These are phyloP conservation scores for Cucurbita maxima DNA, from an alignment of 306 rosid genomes.

Conservation along the genomic window DNA sequence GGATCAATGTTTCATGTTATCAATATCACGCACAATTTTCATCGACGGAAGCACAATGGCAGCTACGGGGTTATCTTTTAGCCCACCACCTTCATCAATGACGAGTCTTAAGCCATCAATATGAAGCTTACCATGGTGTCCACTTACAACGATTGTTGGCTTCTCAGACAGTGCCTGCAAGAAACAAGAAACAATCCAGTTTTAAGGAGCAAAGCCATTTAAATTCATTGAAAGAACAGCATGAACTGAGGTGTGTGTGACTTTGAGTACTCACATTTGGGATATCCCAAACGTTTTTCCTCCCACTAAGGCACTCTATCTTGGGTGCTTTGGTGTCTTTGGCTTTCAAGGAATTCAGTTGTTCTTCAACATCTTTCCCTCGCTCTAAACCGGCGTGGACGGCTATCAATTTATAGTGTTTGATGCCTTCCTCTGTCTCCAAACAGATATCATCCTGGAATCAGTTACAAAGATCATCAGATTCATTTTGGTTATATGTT, in stretches of 20 bases:
- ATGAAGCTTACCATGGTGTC: constrained; percentile 79
- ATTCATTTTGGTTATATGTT: not conserved
- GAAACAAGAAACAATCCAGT: constrained; percentile 9
- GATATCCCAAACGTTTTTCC: constrained; percentile 62
- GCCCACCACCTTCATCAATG: constrained; percentile 77
- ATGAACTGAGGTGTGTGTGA: not conserved
- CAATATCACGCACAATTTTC: constrained; percentile 61
- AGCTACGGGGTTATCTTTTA: constrained; percentile 42
- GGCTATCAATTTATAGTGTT: constrained; percentile 63
- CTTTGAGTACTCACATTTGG: constrained; percentile 42
- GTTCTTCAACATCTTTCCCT: constrained; percentile 47
- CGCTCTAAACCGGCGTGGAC: constrained; percentile 88
- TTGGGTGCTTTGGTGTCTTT: constrained; percentile 57
- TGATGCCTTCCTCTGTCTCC: constrained; percentile 39
- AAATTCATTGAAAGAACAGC: not conserved
- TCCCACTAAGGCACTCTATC: constrained; percentile 54
- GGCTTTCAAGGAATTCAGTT: constrained; percentile 45
- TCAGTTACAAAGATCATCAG: not conserved
- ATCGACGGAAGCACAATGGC: constrained; percentile 65
- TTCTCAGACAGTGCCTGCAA: constrained; percentile 40
- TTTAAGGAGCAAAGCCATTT: not conserved
- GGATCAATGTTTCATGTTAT: constrained; percentile 8
- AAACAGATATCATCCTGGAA: constrained; percentile 58
- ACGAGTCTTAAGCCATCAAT: constrained; percentile 58
- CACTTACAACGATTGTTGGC: constrained; percentile 55